Percentiles rank a stretch among this genome's conserved stretches.
Conservation (phyloP, 768 basidiomycete genomes). For the Termitomyces heimii region DNA sequence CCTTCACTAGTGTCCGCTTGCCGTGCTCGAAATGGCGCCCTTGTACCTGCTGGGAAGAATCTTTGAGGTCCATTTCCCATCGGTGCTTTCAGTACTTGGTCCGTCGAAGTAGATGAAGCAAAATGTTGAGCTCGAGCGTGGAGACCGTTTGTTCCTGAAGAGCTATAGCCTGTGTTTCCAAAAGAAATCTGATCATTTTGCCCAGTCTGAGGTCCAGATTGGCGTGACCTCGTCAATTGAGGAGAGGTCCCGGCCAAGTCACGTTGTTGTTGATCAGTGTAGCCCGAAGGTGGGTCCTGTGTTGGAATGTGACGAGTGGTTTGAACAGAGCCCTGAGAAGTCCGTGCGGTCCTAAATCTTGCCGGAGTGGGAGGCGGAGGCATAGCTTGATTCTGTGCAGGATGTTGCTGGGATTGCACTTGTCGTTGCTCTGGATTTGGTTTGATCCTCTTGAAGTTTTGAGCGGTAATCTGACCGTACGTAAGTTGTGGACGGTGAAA, state of each 20-base stretch:
- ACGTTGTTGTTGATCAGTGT: slow-evolving; percentile 18
- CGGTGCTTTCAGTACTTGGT: slow-evolving; percentile 10
- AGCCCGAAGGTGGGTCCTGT: slow-evolving; percentile 9
- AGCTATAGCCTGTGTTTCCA: slow-evolving; percentile 6
- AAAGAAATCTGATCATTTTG: slow-evolving; percentile 4
- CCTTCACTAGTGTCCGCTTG: slow-evolving; percentile 20
- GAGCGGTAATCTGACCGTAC: slow-evolving; percentile 36
- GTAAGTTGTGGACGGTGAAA: slow-evolving; percentile 31
- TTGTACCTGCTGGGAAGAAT: slow-evolving; percentile 16
- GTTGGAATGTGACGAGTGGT: slow-evolving; percentile 4
- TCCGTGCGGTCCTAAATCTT: slow-evolving; percentile 20
- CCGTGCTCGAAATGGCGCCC: slow-evolving; percentile 21
- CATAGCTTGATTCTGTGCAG: slow-evolving; percentile 11
- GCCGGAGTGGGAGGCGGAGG: slow-evolving; percentile 17
- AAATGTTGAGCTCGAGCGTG: slow-evolving; percentile 9
- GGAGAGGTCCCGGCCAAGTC: slow-evolving; percentile 51
- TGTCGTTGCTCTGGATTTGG: slow-evolving; percentile 20
- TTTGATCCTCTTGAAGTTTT: slow-evolving; percentile 29
- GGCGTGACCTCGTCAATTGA: slow-evolving; percentile 30
- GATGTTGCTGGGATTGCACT: slow-evolving; percentile 8
- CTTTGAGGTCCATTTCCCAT: slow-evolving; percentile 17
- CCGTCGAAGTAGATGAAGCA: slow-evolving; percentile 4
- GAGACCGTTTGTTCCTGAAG: slow-evolving; percentile 4
- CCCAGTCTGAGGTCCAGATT: slow-evolving; percentile 5
- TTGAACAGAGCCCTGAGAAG: slow-evolving; percentile 3